A percentile compares a stretch with the other conserved stretches of the same genome.
phyloP scores from a whole-genome alignment of 2,329 filamentous ascomycete genomes.

The Venturia nashicola region DNA sequence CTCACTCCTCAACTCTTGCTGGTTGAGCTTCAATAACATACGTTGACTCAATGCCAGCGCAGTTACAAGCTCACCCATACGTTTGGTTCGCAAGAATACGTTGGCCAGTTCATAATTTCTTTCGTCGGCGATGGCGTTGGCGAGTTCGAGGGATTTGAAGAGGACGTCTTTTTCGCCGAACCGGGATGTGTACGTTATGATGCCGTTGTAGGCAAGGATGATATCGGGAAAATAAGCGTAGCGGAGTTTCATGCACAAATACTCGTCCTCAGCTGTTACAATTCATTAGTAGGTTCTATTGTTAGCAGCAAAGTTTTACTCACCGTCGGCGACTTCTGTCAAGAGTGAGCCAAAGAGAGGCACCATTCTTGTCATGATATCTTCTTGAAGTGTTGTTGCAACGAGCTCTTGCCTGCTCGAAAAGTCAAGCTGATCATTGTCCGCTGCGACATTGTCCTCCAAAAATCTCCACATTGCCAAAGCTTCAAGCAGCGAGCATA shows the following conservation, averaged over 20 bases:
- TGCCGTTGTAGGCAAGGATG: slow-evolving; percentile 70
- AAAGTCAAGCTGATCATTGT: background rate
- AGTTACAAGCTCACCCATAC: slow-evolving; percentile 65
- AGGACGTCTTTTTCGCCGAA: slow-evolving; percentile 63
- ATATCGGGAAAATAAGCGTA: slow-evolving; percentile 75
- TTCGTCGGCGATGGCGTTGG: slow-evolving; percentile 53
- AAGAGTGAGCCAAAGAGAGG: slow-evolving; percentile 23
- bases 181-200: slow-evolving; percentile 67
- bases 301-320: background rate
- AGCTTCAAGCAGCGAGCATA: slow-evolving; percentile 29
- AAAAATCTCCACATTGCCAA: slow-evolving; percentile 30
- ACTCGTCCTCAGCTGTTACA: background rate
- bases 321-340: slow-evolving; percentile 16
- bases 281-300: background rate
- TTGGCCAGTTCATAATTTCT: slow-evolving; percentile 51
- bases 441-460: slow-evolving; percentile 25
- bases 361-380: slow-evolving; percentile 24
- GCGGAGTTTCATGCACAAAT: slow-evolving; percentile 38
- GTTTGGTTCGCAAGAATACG: slow-evolving; percentile 50
- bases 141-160: slow-evolving; percentile 77
- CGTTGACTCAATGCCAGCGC: slow-evolving; percentile 2
- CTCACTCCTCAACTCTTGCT: background rate
- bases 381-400: slow-evolving; percentile 20
- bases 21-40: background rate
- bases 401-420: background rate